phyloP scores from a whole-genome alignment of 108 stramenopile genomes.

The Tribonema minus region DNA sequence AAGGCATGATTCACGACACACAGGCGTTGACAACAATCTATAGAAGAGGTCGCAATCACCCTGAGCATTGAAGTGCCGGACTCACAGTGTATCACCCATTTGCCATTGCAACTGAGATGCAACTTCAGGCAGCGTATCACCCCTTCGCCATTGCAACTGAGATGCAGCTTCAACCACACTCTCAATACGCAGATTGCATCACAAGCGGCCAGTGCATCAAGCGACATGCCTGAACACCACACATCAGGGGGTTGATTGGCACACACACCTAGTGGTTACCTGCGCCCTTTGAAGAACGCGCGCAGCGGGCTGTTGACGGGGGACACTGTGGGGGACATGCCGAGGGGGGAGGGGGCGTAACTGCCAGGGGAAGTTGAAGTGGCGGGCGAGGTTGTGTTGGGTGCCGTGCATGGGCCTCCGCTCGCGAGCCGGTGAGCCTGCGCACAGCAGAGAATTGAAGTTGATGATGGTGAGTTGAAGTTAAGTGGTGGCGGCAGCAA shows the following conservation, averaged over 20 bases:
- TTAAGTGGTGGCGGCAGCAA: not conserved
- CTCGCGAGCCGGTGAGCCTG: not conserved
- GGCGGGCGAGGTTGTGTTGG: not conserved
- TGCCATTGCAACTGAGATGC: not conserved
- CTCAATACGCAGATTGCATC: not conserved
- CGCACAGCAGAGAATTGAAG: not conserved
- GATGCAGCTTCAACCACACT: not conserved
- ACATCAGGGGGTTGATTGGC: too few relatives aligned
- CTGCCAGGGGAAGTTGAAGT: not conserved
- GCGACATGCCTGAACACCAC: too few relatives aligned
- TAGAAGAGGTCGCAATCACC: too few relatives aligned
- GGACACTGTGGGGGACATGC: not conserved
- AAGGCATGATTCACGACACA: too few relatives aligned
- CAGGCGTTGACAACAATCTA: too few relatives aligned
- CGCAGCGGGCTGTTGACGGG: not conserved
- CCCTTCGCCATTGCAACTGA: not conserved
- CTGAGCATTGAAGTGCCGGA: too few relatives aligned
- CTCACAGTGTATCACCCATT: too few relatives aligned
- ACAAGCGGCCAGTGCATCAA: too few relatives aligned
- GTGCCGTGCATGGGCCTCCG: not conserved
- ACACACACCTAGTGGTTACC: not conserved
- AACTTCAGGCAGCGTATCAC: not conserved
- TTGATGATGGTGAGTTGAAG: not conserved
- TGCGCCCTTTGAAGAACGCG: not conserved
- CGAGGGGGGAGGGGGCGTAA: not conserved